Base-by-base conservation (phyloP, 257 asterid genomes). In the Echites panduratus region DNA sequence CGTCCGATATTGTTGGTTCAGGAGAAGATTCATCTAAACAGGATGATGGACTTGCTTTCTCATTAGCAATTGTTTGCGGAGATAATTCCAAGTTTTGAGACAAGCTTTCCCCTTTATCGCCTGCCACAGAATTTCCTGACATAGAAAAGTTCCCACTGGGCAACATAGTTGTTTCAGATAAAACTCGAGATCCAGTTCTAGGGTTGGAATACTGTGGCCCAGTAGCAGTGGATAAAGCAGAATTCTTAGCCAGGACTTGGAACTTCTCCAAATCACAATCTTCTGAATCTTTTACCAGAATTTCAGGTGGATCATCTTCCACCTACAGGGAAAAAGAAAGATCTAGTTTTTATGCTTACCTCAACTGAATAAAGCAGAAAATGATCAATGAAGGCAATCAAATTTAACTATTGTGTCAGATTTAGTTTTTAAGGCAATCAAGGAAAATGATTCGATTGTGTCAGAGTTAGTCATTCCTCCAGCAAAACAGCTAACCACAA, bases 241-340 rank as follows among this genome's bases (percentile, higher is more conserved):
- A 79, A 50, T 76, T 72, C 74, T 81, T 87, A 52, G 75, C 68
- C 20, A 83, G 78, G 72, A 71, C 61, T 76, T 78, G 85, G 73
- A 83, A 73, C 85, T 87, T 87, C 81, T 70, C 75, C 68, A 71
- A 71, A 78, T 68, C 74, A 66, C 71, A 66, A 68, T 77, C 84
- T 76, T 84, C 86, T 27, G 85, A 83, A 82, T 89, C 73, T 73
- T 73, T 82, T 72, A 83, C 87, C 82, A 80, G 80, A 62, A 84
- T 76, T 84, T 84, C 92, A 79, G 89, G 87, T 75, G 92, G 92
- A 87, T 83, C 84, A 80, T 87, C 97, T 84, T 91, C 94, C 84
- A 83, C 78, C 97, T 91, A 78, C 85, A 85, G 14, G 9, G 29
- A 41, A 65, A 38, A 20, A 38, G 74, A 73, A 58, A 68, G 24